Evolutionary conservation across 192 early-diverging fungal species (phyloP).

Genomic region (Coemansia reversa): DNA sequence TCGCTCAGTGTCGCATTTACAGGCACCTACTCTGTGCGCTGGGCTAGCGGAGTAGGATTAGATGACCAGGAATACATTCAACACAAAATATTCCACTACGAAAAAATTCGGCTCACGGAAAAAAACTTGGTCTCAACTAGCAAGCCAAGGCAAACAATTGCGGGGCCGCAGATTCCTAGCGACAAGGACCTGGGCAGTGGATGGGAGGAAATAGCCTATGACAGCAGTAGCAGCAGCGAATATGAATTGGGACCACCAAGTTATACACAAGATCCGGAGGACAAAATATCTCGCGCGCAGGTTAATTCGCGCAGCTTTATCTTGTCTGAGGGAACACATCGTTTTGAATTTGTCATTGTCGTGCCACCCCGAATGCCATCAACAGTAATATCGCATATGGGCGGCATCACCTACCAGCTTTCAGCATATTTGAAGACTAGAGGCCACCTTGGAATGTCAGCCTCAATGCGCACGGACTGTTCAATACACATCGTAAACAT

Average conservation of each 20-base stretch:
- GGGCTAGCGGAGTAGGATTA: conserved; percentile 23
- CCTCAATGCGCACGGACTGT: not conserved
- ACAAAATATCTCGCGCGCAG: not conserved
- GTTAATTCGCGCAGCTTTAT: conserved; percentile 9
- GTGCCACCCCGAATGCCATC: conserved; percentile 39
- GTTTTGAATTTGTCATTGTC: conserved; percentile 31
- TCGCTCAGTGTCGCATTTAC: conserved; percentile 20
- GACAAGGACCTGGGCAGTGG: not conserved
- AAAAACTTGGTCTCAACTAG: conserved; percentile 9
- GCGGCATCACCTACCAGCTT: conserved; percentile 39
- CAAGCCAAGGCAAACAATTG: not conserved
- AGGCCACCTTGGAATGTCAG: conserved; percentile 4
- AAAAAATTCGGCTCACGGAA: conserved; percentile 13
- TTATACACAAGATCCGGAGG: not conserved
- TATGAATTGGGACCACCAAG: conserved; percentile 4
- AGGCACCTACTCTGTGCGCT: conserved; percentile 37
- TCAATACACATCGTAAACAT: conserved; percentile 38
- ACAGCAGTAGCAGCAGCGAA: conserved; percentile 14
- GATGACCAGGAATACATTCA: conserved; percentile 29
- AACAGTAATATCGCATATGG: conserved; percentile 29
- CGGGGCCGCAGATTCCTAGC: not conserved
- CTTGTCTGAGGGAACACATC: conserved; percentile 24
- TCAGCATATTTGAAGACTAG: conserved; percentile 17
- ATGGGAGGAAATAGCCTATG: conserved; percentile 14
- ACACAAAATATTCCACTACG: conserved; percentile 33